Conservation (phyloP, 305 asterid species). For the Rubia tinctorum region DNA sequence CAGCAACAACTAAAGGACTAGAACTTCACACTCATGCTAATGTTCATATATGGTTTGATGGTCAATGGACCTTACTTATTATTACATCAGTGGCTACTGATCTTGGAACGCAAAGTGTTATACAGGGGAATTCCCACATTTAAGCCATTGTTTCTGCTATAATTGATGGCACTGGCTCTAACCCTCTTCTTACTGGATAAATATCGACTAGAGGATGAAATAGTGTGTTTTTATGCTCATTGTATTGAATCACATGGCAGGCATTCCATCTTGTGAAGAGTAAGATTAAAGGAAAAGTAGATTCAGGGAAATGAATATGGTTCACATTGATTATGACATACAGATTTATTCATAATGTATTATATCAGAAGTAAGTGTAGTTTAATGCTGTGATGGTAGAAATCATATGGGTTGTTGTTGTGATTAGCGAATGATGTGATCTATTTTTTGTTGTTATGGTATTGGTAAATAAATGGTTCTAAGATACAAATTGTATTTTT, state of each 20-base stretch:
- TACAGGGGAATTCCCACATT: slow-evolving; percentile 69
- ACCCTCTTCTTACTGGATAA: slow-evolving; percentile 94
- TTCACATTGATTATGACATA: slow-evolving; percentile 13
- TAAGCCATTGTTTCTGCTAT: slow-evolving; percentile 81
- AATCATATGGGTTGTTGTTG: background rate
- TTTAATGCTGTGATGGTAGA: background rate
- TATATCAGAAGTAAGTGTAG: background rate
- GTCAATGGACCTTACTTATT: slow-evolving; percentile 95
- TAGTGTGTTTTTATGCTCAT: slow-evolving; percentile 81
- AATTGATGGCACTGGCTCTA: no score
- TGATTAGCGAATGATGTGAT: no score
- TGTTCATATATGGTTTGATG: slow-evolving; percentile 75
- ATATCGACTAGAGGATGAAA: slow-evolving; percentile 94
- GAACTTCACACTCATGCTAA: slow-evolving; percentile 29
- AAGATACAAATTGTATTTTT: no score
- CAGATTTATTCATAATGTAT: background rate
- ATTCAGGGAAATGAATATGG: slow-evolving; percentile 81
- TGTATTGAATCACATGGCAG: slow-evolving; percentile 50
- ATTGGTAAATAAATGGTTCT: no score
- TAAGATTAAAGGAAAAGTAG: slow-evolving; percentile 57
- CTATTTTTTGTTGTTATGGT: no score
- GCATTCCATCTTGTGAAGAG: slow-evolving; percentile 48
- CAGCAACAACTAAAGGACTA: background rate
- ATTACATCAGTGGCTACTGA: slow-evolving; percentile 97
- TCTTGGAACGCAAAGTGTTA: slow-evolving; percentile 71